A percentile compares a stretch with the other conserved stretches of the same genome.
Evolutionary conservation across 179 eudicot genomes (phyloP).

Genomic region (Dionaea muscipula): DNA sequence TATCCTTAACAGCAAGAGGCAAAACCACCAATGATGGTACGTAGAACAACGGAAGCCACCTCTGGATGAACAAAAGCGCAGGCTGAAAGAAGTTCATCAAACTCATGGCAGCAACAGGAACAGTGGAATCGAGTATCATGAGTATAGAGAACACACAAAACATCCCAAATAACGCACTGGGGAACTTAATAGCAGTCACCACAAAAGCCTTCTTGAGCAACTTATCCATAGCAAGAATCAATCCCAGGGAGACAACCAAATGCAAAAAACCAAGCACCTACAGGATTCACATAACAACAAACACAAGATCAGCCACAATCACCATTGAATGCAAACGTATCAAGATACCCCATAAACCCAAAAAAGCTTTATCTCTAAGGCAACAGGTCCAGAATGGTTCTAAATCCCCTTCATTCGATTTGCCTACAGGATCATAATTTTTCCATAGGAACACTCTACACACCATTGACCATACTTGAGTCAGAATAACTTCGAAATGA

Average conservation of each 20-base stretch:
- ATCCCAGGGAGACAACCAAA: constrained; percentile 74
- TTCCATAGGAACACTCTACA: too few species aligned
- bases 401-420: too few species aligned
- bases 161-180: constrained; percentile 96
- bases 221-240: constrained; percentile 67
- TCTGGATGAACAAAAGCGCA: constrained; percentile 79
- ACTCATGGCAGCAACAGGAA: constrained; percentile 55
- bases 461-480: too few species aligned
- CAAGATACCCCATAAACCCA: too few species aligned
- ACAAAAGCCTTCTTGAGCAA: constrained; percentile 58
- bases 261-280: constrained; percentile 63
- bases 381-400: too few species aligned
- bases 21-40: constrained; percentile 87
- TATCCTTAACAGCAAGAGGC: constrained; percentile 82
- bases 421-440: too few species aligned
- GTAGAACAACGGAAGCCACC: constrained; percentile 97
- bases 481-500: too few species aligned
- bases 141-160: constrained; percentile 74
- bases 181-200: constrained; percentile 74
- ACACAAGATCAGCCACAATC: background rate
- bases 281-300: background rate
- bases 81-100: constrained; percentile 88
- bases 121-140: constrained; percentile 40
- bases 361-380: too few species aligned
- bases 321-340: background rate